Percentiles rank a stretch among this genome's conserved stretches.
Evolutionary conservation across 1,139 yeast genomes (phyloP).

Genomic region (Yamadazyma sp.): DNA sequence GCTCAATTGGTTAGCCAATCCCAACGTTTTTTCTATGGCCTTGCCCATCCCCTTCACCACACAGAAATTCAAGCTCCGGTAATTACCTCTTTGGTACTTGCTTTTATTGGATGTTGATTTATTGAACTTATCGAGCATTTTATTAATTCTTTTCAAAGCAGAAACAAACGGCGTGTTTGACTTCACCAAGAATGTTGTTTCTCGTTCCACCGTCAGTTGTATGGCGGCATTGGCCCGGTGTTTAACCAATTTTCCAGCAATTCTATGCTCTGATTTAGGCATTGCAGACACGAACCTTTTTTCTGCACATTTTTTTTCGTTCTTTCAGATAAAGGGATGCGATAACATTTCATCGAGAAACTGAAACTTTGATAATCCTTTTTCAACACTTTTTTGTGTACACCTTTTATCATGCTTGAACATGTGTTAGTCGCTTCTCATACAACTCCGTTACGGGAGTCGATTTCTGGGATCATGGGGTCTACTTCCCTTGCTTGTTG

Average conservation of each 20-base stretch:
- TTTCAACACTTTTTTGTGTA: background rate
- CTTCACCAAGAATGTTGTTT: conserved; percentile 56
- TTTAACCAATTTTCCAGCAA: conserved; percentile 38
- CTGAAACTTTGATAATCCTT: background rate
- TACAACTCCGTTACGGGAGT: conserved; percentile 26
- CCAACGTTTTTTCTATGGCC: conserved; percentile 57
- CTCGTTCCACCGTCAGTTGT: conserved; percentile 33
- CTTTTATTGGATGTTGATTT: conserved; percentile 23
- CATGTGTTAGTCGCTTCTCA: conserved; percentile 2
- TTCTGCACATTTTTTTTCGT: background rate
- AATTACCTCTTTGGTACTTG: conserved; percentile 37
- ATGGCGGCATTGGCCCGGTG: conserved; percentile 44
- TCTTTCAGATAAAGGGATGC: too few relatives aligned
- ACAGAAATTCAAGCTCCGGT: conserved; percentile 41
- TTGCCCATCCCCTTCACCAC: conserved; percentile 70
- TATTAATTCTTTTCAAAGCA: conserved; percentile 57
- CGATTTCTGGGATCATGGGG: conserved; percentile 65
- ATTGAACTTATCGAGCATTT: conserved; percentile 41
- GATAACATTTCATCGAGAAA: background rate
- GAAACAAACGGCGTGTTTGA: conserved; percentile 61
- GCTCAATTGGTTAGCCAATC: conserved; percentile 41
- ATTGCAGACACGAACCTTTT: background rate
- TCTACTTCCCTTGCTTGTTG: conserved; percentile 73
- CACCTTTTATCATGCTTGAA: background rate
- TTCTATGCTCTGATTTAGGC: background rate